Evolutionary conservation across 1,284 basidiomycete species (phyloP), one percentile per base, ranked within the genome.

Genomic region (Fistulina hepatica): DNA sequence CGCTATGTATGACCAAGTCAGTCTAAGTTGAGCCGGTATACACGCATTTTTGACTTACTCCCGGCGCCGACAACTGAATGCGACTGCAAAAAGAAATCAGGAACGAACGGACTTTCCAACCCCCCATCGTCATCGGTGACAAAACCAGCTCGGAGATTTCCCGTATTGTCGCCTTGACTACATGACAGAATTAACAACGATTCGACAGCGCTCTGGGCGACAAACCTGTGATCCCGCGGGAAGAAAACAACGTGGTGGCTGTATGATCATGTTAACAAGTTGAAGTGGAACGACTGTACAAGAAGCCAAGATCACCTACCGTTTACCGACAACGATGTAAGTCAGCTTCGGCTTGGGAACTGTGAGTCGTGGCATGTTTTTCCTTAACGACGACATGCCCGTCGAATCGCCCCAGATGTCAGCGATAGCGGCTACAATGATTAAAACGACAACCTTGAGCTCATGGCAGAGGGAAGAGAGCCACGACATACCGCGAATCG

Each of bases 271-370:
- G n/a, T n/a, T n/a, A n/a, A 8, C 9, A 5, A 11, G n/a, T n/a
- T n/a, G n/a, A n/a, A n/a, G n/a, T n/a, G n/a, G n/a, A 13, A 31
- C 9, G 5, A 31, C 4, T 9, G 13, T 11, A 16, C 13, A 16
- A 19, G 10, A 3, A 13, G 28, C 9, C 13, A 31, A 13, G 15
- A 11, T 4, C 8, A 20, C 41, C 33, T 62, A 62, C 15, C 60
- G 49, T 39, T 67, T 67, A 1, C 59, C 60, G 9, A 65, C 64
- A 13, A 64, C 52, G 15, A 65, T 47, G 36, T 59, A 61, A 0
- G 51, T 56, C 1, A 64, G 24, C 13, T 39, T 39, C 2, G 59
- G 59, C 19, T 41, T 41, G 2, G 16, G 33, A 12, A 21, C 21
- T 13, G 35, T n/a, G n/a, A n/a, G n/a, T n/a, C n/a, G n/a, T n/a